A percentile compares a stretch with the other conserved stretches of the same genome.
These are phyloP conservation scores for Allomyces javanicus DNA, from an alignment of 192 early-diverging fungal species.

Conservation along the genomic window DNA sequence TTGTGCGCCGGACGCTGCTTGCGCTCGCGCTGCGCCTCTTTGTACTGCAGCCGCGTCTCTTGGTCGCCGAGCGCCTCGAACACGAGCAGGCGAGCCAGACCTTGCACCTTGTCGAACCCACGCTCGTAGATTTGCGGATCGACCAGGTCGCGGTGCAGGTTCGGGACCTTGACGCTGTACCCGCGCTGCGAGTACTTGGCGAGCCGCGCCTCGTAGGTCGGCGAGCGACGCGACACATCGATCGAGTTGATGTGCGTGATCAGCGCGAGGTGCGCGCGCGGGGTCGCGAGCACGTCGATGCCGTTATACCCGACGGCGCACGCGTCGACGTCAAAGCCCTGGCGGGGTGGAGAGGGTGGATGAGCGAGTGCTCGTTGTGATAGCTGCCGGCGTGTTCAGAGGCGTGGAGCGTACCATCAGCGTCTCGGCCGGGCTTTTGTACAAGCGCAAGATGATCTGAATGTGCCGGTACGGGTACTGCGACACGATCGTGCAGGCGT, in stretches of 20 bases:
- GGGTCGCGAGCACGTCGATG: slow-evolving; percentile 5
- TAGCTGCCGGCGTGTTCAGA: too few species aligned
- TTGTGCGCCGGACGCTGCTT: slow-evolving; percentile 11
- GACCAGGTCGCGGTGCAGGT: slow-evolving; percentile 2
- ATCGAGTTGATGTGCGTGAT: slow-evolving; percentile 10
- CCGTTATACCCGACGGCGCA: slow-evolving; percentile 14
- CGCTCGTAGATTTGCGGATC: slow-evolving; percentile 13
- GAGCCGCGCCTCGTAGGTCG: slow-evolving; percentile 11
- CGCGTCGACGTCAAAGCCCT: slow-evolving; percentile 13
- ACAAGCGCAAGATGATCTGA: slow-evolving; percentile 15
- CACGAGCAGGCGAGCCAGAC: slow-evolving; percentile 11
- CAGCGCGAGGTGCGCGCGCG: slow-evolving; percentile 8
- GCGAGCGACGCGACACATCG: slow-evolving; percentile 12
- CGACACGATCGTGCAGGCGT: slow-evolving; percentile 12
- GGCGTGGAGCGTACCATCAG: neutral
- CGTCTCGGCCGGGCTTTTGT: slow-evolving; percentile 11
- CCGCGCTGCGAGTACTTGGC: slow-evolving; percentile 13
- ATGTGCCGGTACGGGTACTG: slow-evolving; percentile 13
- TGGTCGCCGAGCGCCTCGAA: slow-evolving; percentile 7
- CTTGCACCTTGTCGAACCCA: slow-evolving; percentile 11
- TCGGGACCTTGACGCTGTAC: slow-evolving; percentile 6
- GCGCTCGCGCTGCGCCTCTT: slow-evolving; percentile 7
- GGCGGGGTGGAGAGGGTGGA: too few species aligned
- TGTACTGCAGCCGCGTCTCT: slow-evolving; percentile 9
- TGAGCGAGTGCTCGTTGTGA: too few species aligned